These are phyloP conservation scores for Aspergillus hancockii DNA, from an alignment of 495 filamentous ascomycete genomes.

Conservation along the genomic window DNA sequence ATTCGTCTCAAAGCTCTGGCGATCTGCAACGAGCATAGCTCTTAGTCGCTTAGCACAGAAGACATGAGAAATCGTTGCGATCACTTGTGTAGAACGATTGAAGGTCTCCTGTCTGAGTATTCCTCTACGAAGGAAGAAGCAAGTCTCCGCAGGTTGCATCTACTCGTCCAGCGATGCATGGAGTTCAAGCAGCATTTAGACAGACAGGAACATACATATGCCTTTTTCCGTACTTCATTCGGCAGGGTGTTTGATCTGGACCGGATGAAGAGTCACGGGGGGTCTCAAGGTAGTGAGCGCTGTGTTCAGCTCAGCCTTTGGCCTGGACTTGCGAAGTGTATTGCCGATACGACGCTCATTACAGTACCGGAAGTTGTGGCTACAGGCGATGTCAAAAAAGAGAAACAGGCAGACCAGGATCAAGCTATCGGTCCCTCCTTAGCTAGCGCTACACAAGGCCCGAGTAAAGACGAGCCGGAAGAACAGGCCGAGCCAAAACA, in stretches of 20 bases:
- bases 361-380: neutral
- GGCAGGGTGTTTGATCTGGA: neutral
- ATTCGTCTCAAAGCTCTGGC: neutral
- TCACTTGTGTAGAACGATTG: neutral
- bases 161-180: constrained; percentile 15
- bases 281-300: neutral
- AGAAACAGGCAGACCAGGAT: neutral
- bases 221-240: constrained; percentile 6
- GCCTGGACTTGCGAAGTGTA: neutral
- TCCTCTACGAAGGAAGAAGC: neutral
- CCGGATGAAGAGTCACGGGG: neutral
- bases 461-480: too few species aligned
- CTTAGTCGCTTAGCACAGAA: neutral
- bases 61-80: neutral
- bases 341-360: neutral
- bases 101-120: neutral
- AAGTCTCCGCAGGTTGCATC: neutral
- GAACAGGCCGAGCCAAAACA: too few species aligned
- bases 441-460: too few species aligned
- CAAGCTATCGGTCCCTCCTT: too few species aligned
- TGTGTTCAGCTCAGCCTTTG: neutral
- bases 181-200: constrained; percentile 25
- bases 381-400: neutral
- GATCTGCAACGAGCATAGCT: neutral
- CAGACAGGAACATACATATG: constrained; percentile 19